phyloP scores from a whole-genome alignment of 768 basidiomycete species.

The Amanita rubescens region DNA sequence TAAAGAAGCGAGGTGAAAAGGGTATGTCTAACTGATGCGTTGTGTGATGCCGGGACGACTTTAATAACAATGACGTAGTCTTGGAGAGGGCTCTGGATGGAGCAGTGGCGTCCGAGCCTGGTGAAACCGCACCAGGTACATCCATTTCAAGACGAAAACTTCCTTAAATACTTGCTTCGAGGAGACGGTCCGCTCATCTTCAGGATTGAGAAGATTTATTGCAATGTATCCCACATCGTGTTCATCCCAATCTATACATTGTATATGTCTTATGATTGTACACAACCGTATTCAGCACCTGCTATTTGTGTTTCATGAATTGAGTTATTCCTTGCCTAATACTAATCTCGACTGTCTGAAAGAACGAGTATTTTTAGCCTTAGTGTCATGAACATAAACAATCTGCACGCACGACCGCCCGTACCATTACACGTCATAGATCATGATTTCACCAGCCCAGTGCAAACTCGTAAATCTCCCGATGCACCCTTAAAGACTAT shows the following conservation, averaged over 20 bases:
- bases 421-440: no score
- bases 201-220: background rate
- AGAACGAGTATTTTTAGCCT: no score
- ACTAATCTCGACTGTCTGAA: no score
- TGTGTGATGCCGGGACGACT: background rate
- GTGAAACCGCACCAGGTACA: background rate
- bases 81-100: conserved; percentile 5
- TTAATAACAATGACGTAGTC: background rate
- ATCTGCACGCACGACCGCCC: no score
- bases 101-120: background rate
- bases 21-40: conserved; percentile 20
- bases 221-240: background rate
- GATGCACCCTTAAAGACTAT: no score
- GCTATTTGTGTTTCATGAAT: no score
- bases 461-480: no score
- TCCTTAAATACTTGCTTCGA: background rate
- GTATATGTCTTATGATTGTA: background rate
- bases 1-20: conserved; percentile 90
- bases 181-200: background rate
- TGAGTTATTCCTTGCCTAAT: no score
- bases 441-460: no score
- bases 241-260: background rate
- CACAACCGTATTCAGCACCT: no score
- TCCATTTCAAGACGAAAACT: background rate
- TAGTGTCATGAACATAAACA: no score